Evolutionary conservation across 805 yeast species (phyloP), one percentile per base, ranked within the genome.

Genomic region (Candida andamanensis): DNA sequence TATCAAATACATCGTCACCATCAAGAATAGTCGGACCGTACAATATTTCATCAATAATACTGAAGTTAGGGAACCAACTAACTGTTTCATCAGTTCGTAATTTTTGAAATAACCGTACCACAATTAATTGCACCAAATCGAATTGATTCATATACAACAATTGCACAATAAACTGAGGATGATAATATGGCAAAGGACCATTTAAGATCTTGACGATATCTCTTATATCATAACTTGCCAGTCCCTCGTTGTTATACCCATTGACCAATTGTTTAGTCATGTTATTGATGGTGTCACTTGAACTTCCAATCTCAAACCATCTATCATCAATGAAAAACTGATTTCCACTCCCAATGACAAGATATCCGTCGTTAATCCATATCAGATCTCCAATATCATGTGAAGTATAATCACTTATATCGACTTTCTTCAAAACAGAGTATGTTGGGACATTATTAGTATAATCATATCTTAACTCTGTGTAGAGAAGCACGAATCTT

Each of bases 101-200:
- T 24, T 52, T 60, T 10, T 69, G 51, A 37, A 77, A 73, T 23
- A 89, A 56, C 15, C 64, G 56, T 9, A 72, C 58, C 13, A 90
- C 47, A 1, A 89, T 65, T 23, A 66, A 69, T 39, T 75, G 69
- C 2, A 77, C 89, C 2, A 76, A 48, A 8, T 60, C 58, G 10
- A 72, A 41, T 40, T 80, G 77, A 17, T 78, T 80, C 42, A 76
- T 71, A 45, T 81, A 78, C 13, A 89, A 52, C 4, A 79, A 62
- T 52, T 89, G 95, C 27, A 86, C 78, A 29, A 89, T 55, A 32
- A 85, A 71, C 53, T 87, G 95, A 0, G 97, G 97, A 49, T 90
- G 97, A 45, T 85, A 89, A 1, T 86, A 59, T 0, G 97, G 96
- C 11, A 90, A 54, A 0, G 94, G 92, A 19, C 97, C 97, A 58